Conservation (phyloP, 495 filamentous ascomycete genomes). For the Acidomyces sp. region DNA sequence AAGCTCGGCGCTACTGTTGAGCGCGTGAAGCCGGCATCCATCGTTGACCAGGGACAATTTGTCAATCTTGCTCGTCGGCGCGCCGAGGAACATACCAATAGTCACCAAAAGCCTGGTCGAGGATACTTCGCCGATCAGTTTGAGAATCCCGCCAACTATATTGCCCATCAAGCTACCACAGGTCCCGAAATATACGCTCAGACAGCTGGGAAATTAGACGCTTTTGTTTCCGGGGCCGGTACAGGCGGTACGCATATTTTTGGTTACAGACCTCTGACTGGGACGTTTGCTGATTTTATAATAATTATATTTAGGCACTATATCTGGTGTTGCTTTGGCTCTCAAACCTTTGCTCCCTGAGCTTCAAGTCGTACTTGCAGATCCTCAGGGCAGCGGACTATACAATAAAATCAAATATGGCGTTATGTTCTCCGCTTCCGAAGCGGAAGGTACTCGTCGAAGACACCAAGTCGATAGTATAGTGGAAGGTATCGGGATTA, state of each 20-base stretch:
- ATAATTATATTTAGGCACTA: too few species aligned
- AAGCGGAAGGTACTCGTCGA: constrained; percentile 78
- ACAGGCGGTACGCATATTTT: too few species aligned
- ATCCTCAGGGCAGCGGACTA: constrained; percentile 86
- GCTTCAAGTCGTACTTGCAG: constrained; percentile 69
- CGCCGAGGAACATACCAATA: constrained; percentile 54
- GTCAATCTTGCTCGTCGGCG: constrained; percentile 81
- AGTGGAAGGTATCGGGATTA: constrained; percentile 92
- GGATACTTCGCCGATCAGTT: constrained; percentile 98
- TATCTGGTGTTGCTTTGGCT: constrained; percentile 71
- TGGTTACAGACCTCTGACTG: too few species aligned
- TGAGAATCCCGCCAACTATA: constrained; percentile 76
- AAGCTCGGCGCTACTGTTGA: constrained; percentile 86
- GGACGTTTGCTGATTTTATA: too few species aligned
- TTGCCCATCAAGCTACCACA: constrained; percentile 67
- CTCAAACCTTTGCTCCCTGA: constrained; percentile 56
- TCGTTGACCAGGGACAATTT: constrained; percentile 80
- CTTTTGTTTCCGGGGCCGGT: constrained; percentile 89
- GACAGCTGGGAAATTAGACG: constrained; percentile 62
- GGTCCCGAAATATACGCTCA: constrained; percentile 82
- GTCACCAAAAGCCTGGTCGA: constrained; percentile 34
- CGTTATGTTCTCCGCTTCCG: constrained; percentile 85
- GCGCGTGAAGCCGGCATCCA: constrained; percentile 78
- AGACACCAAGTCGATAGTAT: constrained; percentile 89
- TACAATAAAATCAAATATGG: constrained; percentile 84